Evolutionary conservation across 306 rosid species (phyloP).

Genomic region (Biancaea sappan): DNA sequence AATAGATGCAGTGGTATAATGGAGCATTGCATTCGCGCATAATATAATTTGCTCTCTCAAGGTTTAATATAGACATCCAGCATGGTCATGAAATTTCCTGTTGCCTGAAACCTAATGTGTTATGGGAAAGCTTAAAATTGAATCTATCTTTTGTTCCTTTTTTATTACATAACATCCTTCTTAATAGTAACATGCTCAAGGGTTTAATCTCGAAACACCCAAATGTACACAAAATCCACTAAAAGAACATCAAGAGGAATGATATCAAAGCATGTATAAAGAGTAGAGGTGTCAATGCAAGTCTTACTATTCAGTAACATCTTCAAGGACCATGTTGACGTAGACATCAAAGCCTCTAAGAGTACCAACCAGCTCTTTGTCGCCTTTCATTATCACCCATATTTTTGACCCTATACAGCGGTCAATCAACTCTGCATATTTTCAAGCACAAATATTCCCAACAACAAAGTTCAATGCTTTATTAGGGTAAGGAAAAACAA

Average conservation of each 20-base stretch:
- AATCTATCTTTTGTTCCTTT: constrained; percentile 4
- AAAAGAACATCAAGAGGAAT: neutral
- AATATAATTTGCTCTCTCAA: constrained; percentile 9
- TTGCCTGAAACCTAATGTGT: constrained; percentile 16
- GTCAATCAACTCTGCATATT: constrained; percentile 85
- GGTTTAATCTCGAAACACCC: neutral
- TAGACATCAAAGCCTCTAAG: constrained; percentile 94
- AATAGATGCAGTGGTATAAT: neutral
- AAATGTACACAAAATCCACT: neutral
- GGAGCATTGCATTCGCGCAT: neutral
- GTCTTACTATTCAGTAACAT: constrained; percentile 93
- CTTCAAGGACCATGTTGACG: constrained; percentile 98
- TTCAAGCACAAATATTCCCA: constrained; percentile 31
- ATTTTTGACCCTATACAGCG: constrained; percentile 96
- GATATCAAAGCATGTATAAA: neutral
- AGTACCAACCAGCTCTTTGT: constrained; percentile 97
- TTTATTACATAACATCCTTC: neutral
- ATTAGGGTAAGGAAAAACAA: neutral
- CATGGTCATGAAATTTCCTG: neutral
- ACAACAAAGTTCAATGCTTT: constrained; percentile 11
- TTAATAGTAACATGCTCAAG: neutral
- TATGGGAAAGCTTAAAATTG: neutral
- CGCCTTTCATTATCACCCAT: constrained; percentile 99
- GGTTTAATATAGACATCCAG: neutral
- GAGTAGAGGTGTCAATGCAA: neutral